Evolutionary conservation across 495 filamentous ascomycete genomes (phyloP).

Genomic region (Darksidea phi): DNA sequence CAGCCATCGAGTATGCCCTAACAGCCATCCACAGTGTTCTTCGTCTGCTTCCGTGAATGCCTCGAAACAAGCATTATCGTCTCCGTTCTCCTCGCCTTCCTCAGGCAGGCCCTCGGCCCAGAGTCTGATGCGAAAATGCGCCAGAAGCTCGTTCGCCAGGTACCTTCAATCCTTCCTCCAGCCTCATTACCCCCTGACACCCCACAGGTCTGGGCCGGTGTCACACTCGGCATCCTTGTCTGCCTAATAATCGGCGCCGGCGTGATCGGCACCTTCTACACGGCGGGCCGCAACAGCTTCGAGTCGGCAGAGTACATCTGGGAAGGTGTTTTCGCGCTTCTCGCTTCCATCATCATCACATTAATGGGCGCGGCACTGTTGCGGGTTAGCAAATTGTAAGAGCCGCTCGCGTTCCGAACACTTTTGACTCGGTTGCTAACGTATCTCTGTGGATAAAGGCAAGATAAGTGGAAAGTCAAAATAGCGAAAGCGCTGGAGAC

Average conservation of each 20-base stretch:
- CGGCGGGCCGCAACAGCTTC: conserved; percentile 64
- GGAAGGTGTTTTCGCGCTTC: conserved; percentile 71
- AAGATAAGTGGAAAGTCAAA: conserved; percentile 82
- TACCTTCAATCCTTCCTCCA: conserved; percentile 38
- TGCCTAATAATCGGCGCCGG: conserved; percentile 68
- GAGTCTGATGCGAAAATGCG: conserved; percentile 56
- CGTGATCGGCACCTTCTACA: conserved; percentile 80
- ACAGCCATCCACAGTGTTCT: conserved; percentile 66
- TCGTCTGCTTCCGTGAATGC: conserved; percentile 82
- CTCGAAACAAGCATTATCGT: conserved; percentile 79
- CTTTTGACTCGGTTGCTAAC: too few relatives aligned
- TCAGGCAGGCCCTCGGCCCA: conserved; percentile 72
- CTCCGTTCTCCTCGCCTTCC: conserved; percentile 75
- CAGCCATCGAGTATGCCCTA: too few relatives aligned
- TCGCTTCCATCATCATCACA: conserved; percentile 75
- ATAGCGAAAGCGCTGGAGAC: conserved; percentile 64
- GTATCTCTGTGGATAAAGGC: too few relatives aligned
- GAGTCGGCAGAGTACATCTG: conserved; percentile 67
- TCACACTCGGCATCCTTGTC: conserved; percentile 59
- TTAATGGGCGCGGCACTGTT: conserved; percentile 75
- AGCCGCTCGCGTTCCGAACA: too few relatives aligned
- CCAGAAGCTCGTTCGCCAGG: conserved; percentile 71
- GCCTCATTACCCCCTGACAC: not conserved
- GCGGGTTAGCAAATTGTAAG: conserved; percentile 77
- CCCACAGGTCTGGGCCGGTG: conserved; percentile 68